These are phyloP conservation scores for Auricularia cornea DNA, from an alignment of 768 basidiomycete genomes.

Conservation along the genomic window DNA sequence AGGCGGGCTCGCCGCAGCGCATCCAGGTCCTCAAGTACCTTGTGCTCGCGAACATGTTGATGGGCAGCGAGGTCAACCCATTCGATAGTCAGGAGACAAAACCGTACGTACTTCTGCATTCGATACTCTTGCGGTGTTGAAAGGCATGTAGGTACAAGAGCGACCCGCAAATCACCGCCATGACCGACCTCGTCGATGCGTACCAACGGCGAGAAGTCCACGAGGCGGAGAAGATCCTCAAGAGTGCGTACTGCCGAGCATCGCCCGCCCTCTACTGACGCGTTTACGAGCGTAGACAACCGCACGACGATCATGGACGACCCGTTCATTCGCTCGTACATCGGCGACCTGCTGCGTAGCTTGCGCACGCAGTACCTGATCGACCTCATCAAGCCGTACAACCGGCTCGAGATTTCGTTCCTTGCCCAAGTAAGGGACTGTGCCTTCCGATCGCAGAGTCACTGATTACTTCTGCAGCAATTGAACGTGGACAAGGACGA, in stretches of 20 bases:
- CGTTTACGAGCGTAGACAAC: constrained; percentile 51
- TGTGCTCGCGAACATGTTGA: constrained; percentile 96
- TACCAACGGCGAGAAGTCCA: constrained; percentile 96
- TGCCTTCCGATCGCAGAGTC: not conserved
- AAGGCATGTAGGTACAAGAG: constrained; percentile 86
- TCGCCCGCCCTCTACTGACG: not conserved
- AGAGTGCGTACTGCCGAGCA: constrained; percentile 40
- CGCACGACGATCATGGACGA: constrained; percentile 95
- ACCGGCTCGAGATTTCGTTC: constrained; percentile 85
- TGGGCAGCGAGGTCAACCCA: constrained; percentile 96
- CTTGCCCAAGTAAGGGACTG: constrained; percentile 69
- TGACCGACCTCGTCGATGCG: constrained; percentile 95
- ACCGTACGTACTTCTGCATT: constrained; percentile 48
- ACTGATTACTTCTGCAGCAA: constrained; percentile 50
- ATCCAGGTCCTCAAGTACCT: constrained; percentile 98
- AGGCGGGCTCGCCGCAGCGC: constrained; percentile 91
- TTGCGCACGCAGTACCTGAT: constrained; percentile 94
- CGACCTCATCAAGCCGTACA: constrained; percentile 97
- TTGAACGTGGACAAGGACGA: constrained; percentile 87
- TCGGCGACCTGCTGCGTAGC: constrained; percentile 90
- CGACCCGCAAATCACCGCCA: constrained; percentile 93
- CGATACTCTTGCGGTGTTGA: no score
- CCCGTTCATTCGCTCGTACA: constrained; percentile 87
- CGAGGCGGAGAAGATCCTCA: constrained; percentile 91
- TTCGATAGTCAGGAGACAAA: constrained; percentile 99